These are phyloP conservation scores for Pseudonitzschia delicatissima DNA, from an alignment of 108 stramenopile species.

Conservation along the genomic window DNA sequence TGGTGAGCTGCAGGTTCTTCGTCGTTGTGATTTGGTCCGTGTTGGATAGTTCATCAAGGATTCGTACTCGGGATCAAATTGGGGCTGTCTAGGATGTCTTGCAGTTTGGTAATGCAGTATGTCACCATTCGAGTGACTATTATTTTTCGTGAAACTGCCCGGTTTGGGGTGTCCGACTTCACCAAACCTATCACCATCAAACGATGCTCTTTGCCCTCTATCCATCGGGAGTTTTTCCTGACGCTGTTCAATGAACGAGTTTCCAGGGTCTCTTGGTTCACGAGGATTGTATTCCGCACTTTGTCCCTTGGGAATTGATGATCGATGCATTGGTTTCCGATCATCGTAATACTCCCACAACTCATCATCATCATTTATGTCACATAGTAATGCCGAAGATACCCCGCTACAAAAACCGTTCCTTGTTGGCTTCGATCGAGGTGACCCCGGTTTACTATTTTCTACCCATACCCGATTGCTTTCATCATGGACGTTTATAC, in stretches of 20 bases:
- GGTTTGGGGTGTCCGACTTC: too few relatives aligned
- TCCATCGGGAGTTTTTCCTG: too few relatives aligned
- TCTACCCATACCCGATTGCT: not conserved
- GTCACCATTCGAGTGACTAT: too few relatives aligned
- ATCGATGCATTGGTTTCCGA: not conserved
- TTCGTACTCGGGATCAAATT: not conserved
- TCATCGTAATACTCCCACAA: not conserved
- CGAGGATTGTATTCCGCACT: not conserved
- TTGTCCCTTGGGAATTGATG: not conserved
- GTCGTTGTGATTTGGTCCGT: not conserved
- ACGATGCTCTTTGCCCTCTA: too few relatives aligned
- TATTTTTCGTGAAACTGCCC: too few relatives aligned
- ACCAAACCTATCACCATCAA: too few relatives aligned
- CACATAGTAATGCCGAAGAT: conserved; percentile 1
- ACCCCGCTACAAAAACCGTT: not conserved
- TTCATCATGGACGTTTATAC: not conserved
- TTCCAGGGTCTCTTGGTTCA: not conserved
- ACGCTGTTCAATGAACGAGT: too few relatives aligned
- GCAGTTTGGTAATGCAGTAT: not conserved
- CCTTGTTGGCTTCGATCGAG: not conserved
- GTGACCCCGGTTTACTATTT: too few relatives aligned
- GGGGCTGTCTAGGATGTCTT: too few relatives aligned
- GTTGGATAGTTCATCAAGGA: not conserved
- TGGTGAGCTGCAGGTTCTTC: not conserved
- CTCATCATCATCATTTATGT: not conserved